Percentiles rank a stretch among this genome's conserved stretches.
Evolutionary conservation across 495 filamentous ascomycete species (phyloP).

Genomic region (Hypoxylon rickii): DNA sequence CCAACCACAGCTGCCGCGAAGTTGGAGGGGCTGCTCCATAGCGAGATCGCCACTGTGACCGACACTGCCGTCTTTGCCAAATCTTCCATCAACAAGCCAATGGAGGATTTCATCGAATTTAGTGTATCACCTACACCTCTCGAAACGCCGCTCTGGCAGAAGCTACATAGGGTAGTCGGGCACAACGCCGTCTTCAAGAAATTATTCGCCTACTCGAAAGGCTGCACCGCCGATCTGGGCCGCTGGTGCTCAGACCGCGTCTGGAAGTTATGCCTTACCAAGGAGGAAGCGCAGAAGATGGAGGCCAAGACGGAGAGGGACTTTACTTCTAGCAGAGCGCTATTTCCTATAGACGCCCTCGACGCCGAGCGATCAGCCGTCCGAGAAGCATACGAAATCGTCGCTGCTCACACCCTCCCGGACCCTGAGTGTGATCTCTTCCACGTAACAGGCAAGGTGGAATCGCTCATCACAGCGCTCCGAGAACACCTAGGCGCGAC

Average conservation of each 20-base stretch:
- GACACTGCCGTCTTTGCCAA: slow-evolving; percentile 65
- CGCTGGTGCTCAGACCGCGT: slow-evolving; percentile 84
- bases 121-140: slow-evolving; percentile 52
- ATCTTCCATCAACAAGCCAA: slow-evolving; percentile 38
- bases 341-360: slow-evolving; percentile 38
- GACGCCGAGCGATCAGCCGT: slow-evolving; percentile 57
- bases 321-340: slow-evolving; percentile 34
- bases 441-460: slow-evolving; percentile 74
- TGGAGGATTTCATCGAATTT: slow-evolving; percentile 60
- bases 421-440: slow-evolving; percentile 46
- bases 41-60: slow-evolving; percentile 79
- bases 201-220: slow-evolving; percentile 60
- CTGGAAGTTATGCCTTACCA: slow-evolving; percentile 73
- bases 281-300: slow-evolving; percentile 66
- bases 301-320: slow-evolving; percentile 59
- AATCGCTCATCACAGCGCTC: slow-evolving; percentile 63
- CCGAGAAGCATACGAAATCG: slow-evolving; percentile 61
- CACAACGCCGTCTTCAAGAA: slow-evolving; percentile 61
- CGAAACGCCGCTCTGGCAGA: slow-evolving; percentile 65
- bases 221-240: slow-evolving; percentile 72
- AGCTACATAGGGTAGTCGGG: slow-evolving; percentile 60
- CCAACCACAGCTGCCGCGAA: slow-evolving; percentile 72
- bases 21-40: slow-evolving; percentile 77
- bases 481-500: slow-evolving; percentile 56
- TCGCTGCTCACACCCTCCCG: slow-evolving; percentile 55